These are phyloP conservation scores for Daldinia sp. DNA, from an alignment of 2,329 filamentous ascomycete genomes.

Conservation along the genomic window DNA sequence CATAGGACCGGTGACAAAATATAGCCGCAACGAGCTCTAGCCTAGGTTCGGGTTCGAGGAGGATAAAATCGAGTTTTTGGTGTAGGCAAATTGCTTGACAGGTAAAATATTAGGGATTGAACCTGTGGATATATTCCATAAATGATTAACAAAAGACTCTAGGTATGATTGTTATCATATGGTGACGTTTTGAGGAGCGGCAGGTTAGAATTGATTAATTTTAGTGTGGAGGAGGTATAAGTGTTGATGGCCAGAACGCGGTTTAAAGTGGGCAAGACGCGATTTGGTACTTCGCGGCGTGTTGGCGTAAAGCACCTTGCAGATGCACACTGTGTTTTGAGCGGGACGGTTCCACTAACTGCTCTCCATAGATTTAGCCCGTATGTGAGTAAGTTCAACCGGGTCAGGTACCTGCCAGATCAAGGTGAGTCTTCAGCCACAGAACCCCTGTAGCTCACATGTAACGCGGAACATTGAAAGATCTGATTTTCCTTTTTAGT, in stretches of 20 bases:
- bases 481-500: conserved; percentile 1
- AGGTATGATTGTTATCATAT: conserved; percentile 29
- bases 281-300: conserved; percentile 27
- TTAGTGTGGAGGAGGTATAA: conserved; percentile 27
- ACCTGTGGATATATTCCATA: conserved; percentile 21
- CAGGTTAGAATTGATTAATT: conserved; percentile 18
- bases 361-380: background rate
- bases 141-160: conserved; percentile 20
- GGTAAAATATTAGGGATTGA: conserved; percentile 16
- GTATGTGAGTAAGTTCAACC: conserved; percentile 9
- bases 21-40: conserved; percentile 1
- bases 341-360: conserved; percentile 1
- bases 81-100: conserved; percentile 12
- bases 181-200: conserved; percentile 8
- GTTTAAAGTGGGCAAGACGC: conserved; percentile 35
- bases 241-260: conserved; percentile 39
- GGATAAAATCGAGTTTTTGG: conserved; percentile 4
- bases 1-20: conserved; percentile 48
- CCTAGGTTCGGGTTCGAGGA: background rate
- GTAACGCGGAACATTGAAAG: background rate
- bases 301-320: conserved; percentile 27
- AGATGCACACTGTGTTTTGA: conserved; percentile 24
- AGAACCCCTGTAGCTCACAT: conserved; percentile 6
- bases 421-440: conserved; percentile 17
- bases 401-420: conserved; percentile 5